Conservation (phyloP, 2,329 filamentous ascomycete genomes). For the Cryoendolithus antarcticus region DNA sequence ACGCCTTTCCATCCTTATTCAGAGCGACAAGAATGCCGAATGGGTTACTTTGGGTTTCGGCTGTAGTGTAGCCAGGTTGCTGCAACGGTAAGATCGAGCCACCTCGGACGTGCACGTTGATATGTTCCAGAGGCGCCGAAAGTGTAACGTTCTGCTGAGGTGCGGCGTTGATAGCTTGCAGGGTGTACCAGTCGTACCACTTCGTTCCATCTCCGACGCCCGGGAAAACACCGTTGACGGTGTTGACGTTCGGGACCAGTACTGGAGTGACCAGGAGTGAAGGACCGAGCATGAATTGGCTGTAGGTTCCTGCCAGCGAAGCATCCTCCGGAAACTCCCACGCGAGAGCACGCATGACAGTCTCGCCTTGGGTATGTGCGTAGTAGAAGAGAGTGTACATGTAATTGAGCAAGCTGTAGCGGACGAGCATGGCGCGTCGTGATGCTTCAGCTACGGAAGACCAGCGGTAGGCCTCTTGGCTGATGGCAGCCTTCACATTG, state of each 20-base stretch:
- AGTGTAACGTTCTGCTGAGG: slow-evolving; percentile 16
- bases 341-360: slow-evolving; percentile 13
- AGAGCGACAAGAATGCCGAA: slow-evolving; percentile 17
- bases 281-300: slow-evolving; percentile 18
- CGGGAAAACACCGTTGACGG: slow-evolving; percentile 17
- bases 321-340: slow-evolving; percentile 18
- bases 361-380: slow-evolving; percentile 12
- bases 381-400: slow-evolving; percentile 18
- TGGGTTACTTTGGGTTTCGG: slow-evolving; percentile 8
- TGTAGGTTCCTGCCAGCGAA: slow-evolving; percentile 14
- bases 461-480: slow-evolving; percentile 19
- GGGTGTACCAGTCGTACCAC: slow-evolving; percentile 19
- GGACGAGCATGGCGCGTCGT: slow-evolving; percentile 16
- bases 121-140: slow-evolving; percentile 13
- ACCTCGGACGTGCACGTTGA: slow-evolving; percentile 13
- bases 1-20: slow-evolving; percentile 11
- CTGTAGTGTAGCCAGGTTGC: slow-evolving; percentile 14
- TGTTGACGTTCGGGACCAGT: slow-evolving; percentile 12
- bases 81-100: slow-evolving; percentile 16
- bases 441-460: slow-evolving; percentile 14
- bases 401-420: slow-evolving; percentile 16
- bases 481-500: slow-evolving; percentile 17
- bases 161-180: slow-evolving; percentile 9
- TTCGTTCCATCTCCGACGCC: slow-evolving; percentile 12
- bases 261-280: slow-evolving; percentile 15